Evolutionary conservation across 768 basidiomycete genomes (phyloP).

Genomic region (Amanita rimosa): DNA sequence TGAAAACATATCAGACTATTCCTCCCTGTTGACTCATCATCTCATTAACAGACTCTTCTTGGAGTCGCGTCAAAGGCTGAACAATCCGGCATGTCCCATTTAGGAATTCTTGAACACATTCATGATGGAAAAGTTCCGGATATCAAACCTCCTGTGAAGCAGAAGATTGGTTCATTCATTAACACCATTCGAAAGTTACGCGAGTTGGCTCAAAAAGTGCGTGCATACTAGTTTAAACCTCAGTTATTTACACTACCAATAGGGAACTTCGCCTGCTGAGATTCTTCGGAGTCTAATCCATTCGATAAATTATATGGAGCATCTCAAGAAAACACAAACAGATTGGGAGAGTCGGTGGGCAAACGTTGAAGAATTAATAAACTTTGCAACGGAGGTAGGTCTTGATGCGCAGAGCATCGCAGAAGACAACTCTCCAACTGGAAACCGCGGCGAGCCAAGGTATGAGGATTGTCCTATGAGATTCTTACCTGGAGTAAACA

Average conservation of each 20-base stretch:
- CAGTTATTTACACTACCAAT: neutral
- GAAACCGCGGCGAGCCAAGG: neutral
- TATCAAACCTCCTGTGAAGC: constrained; percentile 53
- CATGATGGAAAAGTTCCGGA: constrained; percentile 49
- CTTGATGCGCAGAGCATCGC: constrained; percentile 8
- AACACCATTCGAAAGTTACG: constrained; percentile 40
- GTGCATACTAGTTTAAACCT: neutral
- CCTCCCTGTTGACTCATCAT: neutral
- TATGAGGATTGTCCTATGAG: neutral
- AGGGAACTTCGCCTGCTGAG: constrained; percentile 53
- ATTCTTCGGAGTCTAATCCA: constrained; percentile 50
- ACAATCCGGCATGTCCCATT: constrained; percentile 36
- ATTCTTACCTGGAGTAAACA: neutral
- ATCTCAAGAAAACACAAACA: constrained; percentile 59
- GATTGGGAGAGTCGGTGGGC: constrained; percentile 76
- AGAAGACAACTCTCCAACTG: neutral
- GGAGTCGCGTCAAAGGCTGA: constrained; percentile 47
- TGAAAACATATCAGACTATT: neutral
- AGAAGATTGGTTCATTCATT: constrained; percentile 53
- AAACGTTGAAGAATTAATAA: constrained; percentile 78
- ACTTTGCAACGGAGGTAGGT: constrained; percentile 56
- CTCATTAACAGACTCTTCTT: constrained; percentile 36
- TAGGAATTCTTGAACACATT: constrained; percentile 55
- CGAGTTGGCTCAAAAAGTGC: constrained; percentile 43
- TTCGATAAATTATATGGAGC: constrained; percentile 50